phyloP scores from a whole-genome alignment of 805 yeast genomes.

The Starmerella apicola region DNA sequence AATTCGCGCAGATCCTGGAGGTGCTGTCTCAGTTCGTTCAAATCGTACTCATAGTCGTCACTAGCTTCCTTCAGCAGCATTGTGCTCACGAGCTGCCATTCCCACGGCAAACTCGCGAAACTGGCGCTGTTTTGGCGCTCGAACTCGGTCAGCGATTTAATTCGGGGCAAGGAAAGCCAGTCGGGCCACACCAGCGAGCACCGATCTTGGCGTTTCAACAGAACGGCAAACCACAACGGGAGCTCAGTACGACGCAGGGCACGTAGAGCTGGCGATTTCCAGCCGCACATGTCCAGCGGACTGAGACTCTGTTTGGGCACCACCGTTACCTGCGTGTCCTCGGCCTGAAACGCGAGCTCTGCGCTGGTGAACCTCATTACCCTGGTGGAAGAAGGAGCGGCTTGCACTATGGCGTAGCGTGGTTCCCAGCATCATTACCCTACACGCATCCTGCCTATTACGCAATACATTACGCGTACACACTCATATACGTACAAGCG shows the following conservation, averaged over 20 bases:
- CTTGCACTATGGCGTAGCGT: too few species aligned
- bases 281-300: slow-evolving; percentile 52
- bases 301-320: slow-evolving; percentile 69
- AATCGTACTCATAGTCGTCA: slow-evolving; percentile 67
- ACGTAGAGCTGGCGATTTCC: slow-evolving; percentile 43
- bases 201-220: slow-evolving; percentile 71
- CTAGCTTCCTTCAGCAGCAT: slow-evolving; percentile 54
- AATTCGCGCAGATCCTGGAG: slow-evolving; percentile 79
- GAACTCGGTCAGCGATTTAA: slow-evolving; percentile 49
- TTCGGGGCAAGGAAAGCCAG: slow-evolving; percentile 54
- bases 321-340: slow-evolving; percentile 58
- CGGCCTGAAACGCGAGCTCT: slow-evolving; percentile 76
- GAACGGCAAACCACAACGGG: slow-evolving; percentile 79
- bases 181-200: slow-evolving; percentile 76
- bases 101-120: slow-evolving; percentile 59
- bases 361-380: slow-evolving; percentile 23
- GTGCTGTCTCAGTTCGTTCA: slow-evolving; percentile 54
- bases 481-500: too few species aligned
- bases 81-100: slow-evolving; percentile 77
- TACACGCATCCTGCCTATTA: too few species aligned
- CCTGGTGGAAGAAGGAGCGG: too few species aligned
- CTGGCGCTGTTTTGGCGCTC: slow-evolving; percentile 46
- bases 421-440: too few species aligned
- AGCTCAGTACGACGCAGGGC: slow-evolving; percentile 60
- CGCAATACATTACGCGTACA: too few species aligned